These are phyloP conservation scores for Teratosphaeria destructans DNA, from an alignment of 2,329 filamentous ascomycete species.

Conservation along the genomic window DNA sequence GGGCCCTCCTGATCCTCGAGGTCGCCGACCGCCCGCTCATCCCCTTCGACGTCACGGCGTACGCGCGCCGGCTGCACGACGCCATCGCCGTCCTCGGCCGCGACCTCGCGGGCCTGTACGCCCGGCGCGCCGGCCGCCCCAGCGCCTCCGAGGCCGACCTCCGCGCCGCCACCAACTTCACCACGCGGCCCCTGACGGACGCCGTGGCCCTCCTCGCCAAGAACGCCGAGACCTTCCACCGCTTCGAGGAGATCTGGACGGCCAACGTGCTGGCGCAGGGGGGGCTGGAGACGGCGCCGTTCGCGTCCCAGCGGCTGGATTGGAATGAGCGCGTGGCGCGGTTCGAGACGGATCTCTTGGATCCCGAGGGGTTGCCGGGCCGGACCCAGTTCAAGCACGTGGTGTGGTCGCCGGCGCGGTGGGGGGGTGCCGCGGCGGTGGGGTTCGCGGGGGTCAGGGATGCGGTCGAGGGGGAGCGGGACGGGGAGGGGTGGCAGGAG, in stretches of 20 bases:
- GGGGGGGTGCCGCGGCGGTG: conserved; percentile 58
- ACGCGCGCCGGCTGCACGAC: conserved; percentile 44
- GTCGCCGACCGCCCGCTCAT: conserved; percentile 70
- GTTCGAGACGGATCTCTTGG: conserved; percentile 77
- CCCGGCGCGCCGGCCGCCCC: conserved; percentile 1
- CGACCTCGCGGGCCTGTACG: conserved; percentile 1
- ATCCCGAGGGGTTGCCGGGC: conserved; percentile 60
- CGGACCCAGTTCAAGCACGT: conserved; percentile 91
- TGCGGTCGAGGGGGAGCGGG: conserved; percentile 51
- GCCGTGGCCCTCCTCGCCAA: conserved; percentile 52
- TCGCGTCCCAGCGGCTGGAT: conserved; percentile 56
- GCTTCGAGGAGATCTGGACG: conserved; percentile 72
- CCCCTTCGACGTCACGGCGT: conserved; percentile 69
- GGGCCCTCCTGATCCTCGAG: conserved; percentile 74
- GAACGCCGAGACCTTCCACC: conserved; percentile 55
- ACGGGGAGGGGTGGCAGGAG: conserved; percentile 48
- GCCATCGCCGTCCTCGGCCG: conserved; percentile 2
- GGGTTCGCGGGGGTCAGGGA: conserved; percentile 81
- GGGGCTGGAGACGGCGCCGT: conserved; percentile 63
- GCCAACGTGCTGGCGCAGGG: conserved; percentile 54
- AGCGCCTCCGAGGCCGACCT: conserved; percentile 4
- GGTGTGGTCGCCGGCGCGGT: conserved; percentile 72
- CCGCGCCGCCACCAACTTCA: conserved; percentile 3
- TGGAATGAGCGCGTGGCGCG: conserved; percentile 70
- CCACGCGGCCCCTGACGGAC: conserved; percentile 19